Percentiles rank a stretch among this genome's conserved stretches.
These are phyloP conservation scores for Nannizziopsis barbatae DNA, from an alignment of 2,329 filamentous ascomycete species.

Conservation along the genomic window DNA sequence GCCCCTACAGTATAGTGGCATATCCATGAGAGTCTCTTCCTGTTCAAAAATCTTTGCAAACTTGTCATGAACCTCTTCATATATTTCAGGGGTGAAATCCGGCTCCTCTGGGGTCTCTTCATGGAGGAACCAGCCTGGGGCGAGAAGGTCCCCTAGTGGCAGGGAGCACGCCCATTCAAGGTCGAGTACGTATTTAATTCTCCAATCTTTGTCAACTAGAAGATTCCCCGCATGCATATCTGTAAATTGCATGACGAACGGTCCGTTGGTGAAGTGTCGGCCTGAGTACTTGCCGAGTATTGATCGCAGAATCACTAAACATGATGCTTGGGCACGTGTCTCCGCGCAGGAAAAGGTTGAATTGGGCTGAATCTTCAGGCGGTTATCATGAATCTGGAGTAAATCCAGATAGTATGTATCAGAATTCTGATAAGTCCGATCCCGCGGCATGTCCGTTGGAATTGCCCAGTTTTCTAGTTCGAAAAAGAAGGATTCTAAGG, in stretches of 20 bases:
- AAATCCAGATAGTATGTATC: constrained; percentile 20
- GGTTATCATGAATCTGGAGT: constrained; percentile 19
- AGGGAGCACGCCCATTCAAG: constrained; percentile 28
- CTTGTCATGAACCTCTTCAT: constrained; percentile 1
- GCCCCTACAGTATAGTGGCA: constrained; percentile 1
- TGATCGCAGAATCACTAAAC: constrained; percentile 23
- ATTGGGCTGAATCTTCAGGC: constrained; percentile 20
- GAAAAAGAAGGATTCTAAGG: constrained; percentile 17
- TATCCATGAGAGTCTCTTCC: background rate
- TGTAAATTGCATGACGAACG: constrained; percentile 27
- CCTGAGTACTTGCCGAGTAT: constrained; percentile 21
- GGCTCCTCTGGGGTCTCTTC: background rate
- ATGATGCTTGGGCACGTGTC: constrained; percentile 11
- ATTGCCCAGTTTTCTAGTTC: constrained; percentile 19
- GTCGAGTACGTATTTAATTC: constrained; percentile 28
- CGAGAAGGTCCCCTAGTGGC: constrained; percentile 21
- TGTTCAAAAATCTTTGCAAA: constrained; percentile 12
- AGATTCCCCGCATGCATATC: constrained; percentile 26
- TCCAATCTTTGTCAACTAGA: constrained; percentile 22
- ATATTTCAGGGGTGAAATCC: background rate
- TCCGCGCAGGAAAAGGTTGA: constrained; percentile 5
- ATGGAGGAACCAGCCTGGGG: constrained; percentile 19
- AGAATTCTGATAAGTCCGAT: constrained; percentile 18
- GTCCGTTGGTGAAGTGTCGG: constrained; percentile 23
- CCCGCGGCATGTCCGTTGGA: constrained; percentile 17